phyloP scores from a whole-genome alignment of 1,139 yeast genomes.

The Saccharomyces hybrid region DNA sequence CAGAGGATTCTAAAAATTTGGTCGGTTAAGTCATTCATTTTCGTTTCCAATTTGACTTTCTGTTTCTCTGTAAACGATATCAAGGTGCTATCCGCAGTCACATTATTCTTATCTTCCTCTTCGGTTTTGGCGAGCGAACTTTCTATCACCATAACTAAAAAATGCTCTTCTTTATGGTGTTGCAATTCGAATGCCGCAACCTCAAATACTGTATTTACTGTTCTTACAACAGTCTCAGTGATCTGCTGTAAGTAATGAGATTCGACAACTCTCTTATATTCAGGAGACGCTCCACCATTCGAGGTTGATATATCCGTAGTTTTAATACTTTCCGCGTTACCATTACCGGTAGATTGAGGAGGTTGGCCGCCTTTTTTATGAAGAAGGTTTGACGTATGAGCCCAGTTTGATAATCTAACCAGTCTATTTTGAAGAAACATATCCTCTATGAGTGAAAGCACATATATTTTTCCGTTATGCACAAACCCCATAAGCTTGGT shows the following conservation, averaged over 20 bases:
- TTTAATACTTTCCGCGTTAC: not conserved
- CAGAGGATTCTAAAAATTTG: conserved; percentile 61
- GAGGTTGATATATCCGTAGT: not conserved
- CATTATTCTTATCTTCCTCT: not conserved
- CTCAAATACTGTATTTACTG: conserved; percentile 77
- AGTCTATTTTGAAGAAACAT: conserved; percentile 64
- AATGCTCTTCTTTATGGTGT: conserved; percentile 67
- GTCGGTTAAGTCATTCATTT: conserved; percentile 56
- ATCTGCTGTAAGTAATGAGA: conserved; percentile 75
- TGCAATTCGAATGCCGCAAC: conserved; percentile 87
- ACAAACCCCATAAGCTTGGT: conserved; percentile 89
- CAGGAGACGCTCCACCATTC: not conserved
- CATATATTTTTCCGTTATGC: conserved; percentile 77
- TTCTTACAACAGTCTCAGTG: conserved; percentile 63
- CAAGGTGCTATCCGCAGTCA: not conserved
- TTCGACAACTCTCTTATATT: conserved; percentile 24
- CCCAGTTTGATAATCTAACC: conserved; percentile 40
- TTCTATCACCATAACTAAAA: conserved; percentile 84
- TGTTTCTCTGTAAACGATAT: conserved; percentile 11
- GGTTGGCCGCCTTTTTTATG: not conserved
- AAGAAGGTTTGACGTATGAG: conserved; percentile 30
- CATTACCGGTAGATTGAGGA: not conserved
- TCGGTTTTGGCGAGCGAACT: conserved; percentile 52
- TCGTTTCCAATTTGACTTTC: conserved; percentile 20
- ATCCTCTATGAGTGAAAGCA: conserved; percentile 86